These are phyloP conservation scores for Coemansia reversa DNA, from an alignment of 192 early-diverging fungal genomes.

Conservation along the genomic window DNA sequence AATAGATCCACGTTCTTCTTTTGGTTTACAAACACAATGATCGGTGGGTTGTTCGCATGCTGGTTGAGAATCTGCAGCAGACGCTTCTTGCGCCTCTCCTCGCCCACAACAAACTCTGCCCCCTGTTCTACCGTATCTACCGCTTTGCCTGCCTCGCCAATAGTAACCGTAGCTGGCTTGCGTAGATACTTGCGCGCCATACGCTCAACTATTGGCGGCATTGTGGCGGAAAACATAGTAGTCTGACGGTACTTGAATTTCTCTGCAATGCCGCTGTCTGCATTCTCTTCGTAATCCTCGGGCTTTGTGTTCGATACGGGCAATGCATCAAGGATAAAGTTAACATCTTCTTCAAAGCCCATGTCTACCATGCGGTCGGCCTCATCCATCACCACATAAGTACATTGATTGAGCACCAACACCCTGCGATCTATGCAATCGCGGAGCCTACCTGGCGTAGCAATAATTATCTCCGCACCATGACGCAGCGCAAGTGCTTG, in stretches of 20 bases:
- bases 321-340: constrained; percentile 90
- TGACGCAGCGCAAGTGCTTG: constrained; percentile 87
- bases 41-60: constrained; percentile 66
- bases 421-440: constrained; percentile 90
- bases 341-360: constrained; percentile 95
- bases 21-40: constrained; percentile 98
- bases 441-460: constrained; percentile 93
- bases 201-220: constrained; percentile 93
- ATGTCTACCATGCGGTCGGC: constrained; percentile 95
- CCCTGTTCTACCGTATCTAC: constrained; percentile 95
- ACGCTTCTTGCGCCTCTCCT: constrained; percentile 73
- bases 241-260: constrained; percentile 79
- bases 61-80: constrained; percentile 74
- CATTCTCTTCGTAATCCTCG: constrained; percentile 62
- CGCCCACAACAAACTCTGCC: constrained; percentile 87
- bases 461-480: constrained; percentile 96
- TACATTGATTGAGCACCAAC: constrained; percentile 88
- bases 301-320: constrained; percentile 90
- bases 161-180: constrained; percentile 89
- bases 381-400: constrained; percentile 99
- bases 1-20: constrained; percentile 90
- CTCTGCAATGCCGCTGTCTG: constrained; percentile 17
- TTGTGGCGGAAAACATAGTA: constrained; percentile 99
- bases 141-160: constrained; percentile 95
- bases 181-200: constrained; percentile 92